These are phyloP conservation scores for Metschnikowia lochheadii DNA, from an alignment of 805 yeast genomes.

Conservation along the genomic window DNA sequence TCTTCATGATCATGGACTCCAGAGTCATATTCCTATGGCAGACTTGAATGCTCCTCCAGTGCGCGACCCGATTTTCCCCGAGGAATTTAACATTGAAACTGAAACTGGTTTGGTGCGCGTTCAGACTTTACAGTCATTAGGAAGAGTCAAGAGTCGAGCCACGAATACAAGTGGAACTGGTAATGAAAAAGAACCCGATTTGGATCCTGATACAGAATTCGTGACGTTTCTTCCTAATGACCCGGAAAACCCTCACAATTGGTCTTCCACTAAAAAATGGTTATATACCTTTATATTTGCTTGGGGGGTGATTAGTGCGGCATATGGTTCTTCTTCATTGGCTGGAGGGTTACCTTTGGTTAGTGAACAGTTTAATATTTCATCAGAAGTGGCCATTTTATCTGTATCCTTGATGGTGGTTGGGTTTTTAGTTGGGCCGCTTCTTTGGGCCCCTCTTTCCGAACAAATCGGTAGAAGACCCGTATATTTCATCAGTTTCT, in stretches of 20 bases:
- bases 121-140: slow-evolving; percentile 61
- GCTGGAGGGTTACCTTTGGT: slow-evolving; percentile 80
- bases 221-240: slow-evolving; percentile 79
- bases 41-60: slow-evolving; percentile 46
- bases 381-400: slow-evolving; percentile 72
- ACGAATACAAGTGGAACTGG: slow-evolving; percentile 20
- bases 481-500: slow-evolving; percentile 73
- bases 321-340: slow-evolving; percentile 88
- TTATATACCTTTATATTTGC: slow-evolving; percentile 65
- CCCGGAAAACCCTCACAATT: slow-evolving; percentile 87
- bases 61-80: slow-evolving; percentile 78
- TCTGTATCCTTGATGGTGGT: slow-evolving; percentile 84
- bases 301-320: slow-evolving; percentile 77
- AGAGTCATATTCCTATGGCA: slow-evolving; percentile 48
- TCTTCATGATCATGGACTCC: slow-evolving; percentile 57
- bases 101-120: slow-evolving; percentile 85
- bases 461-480: slow-evolving; percentile 85
- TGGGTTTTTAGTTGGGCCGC: slow-evolving; percentile 84
- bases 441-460: slow-evolving; percentile 83
- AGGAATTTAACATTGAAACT: slow-evolving; percentile 86
- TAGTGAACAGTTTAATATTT: slow-evolving; percentile 61
- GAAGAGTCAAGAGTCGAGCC: slow-evolving; percentile 39
- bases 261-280: slow-evolving; percentile 61
- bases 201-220: slow-evolving; percentile 61
- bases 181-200: slow-evolving; percentile 30